Percentiles rank a stretch among this genome's conserved stretches.
Evolutionary conservation across 345 rosid species (phyloP).

Genomic region (Luvunga scandens): DNA sequence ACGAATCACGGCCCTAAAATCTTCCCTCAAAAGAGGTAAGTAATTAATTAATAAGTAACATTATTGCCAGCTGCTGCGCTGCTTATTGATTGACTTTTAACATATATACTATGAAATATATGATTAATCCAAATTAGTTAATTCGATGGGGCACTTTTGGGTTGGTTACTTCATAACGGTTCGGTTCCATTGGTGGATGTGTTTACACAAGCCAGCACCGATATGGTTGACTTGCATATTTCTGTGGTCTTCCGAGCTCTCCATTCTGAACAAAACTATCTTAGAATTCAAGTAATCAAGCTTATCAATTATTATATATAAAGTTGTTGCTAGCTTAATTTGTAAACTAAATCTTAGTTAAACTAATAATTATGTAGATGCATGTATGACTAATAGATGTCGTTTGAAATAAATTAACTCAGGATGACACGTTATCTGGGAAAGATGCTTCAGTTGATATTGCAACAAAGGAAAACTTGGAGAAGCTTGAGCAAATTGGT

Average conservation of each 20-base stretch:
- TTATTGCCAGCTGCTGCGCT: too few species aligned
- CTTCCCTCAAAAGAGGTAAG: slow-evolving; percentile 37
- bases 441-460: slow-evolving; percentile 21
- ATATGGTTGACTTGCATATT: slow-evolving; percentile 49
- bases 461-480: slow-evolving; percentile 30
- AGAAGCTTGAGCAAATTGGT: slow-evolving; percentile 20
- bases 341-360: neutral
- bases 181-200: slow-evolving; percentile 37
- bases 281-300: slow-evolving; percentile 42
- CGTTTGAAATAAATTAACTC: neutral
- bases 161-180: slow-evolving; percentile 31
- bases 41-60: neutral
- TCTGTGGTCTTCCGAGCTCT: slow-evolving; percentile 34
- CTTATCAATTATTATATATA: too few species aligned
- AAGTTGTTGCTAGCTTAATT: neutral
- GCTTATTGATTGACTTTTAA: too few species aligned
- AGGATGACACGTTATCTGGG: slow-evolving; percentile 30
- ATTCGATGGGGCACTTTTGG: slow-evolving; percentile 35
- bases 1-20: slow-evolving; percentile 34
- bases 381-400: neutral
- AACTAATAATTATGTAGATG: too few species aligned
- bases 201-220: slow-evolving; percentile 49
- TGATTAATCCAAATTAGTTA: too few species aligned
- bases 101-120: too few species aligned
- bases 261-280: slow-evolving; percentile 34